A percentile compares a stretch with the other conserved stretches of the same genome.
Evolutionary conservation across 2,329 filamentous ascomycete species (phyloP).

Genomic region (Neurospora sp.): DNA sequence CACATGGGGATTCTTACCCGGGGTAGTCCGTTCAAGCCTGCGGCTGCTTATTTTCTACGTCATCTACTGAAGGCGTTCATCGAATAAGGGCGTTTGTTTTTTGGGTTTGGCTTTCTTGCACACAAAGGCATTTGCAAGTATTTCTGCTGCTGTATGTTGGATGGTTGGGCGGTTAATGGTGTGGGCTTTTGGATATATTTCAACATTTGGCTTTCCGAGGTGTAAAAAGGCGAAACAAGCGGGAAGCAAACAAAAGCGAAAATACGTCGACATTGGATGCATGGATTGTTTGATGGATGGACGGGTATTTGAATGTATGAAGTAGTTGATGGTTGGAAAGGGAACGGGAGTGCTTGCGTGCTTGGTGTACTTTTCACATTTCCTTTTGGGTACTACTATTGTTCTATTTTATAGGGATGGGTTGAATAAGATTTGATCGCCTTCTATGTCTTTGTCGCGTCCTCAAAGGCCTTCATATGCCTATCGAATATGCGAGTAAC

Average conservation of each 20-base stretch:
- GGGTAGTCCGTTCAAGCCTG: background rate
- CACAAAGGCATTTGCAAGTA: background rate
- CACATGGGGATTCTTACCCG: background rate
- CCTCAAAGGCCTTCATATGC: too few species aligned
- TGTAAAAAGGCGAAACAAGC: background rate
- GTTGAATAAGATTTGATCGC: background rate
- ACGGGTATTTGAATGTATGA: background rate
- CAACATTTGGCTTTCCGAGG: background rate
- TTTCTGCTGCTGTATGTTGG: background rate
- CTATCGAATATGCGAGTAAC: too few species aligned
- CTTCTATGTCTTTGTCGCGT: background rate
- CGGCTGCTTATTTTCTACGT: background rate
- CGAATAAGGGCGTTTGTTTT: background rate
- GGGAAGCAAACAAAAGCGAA: background rate
- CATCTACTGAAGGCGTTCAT: background rate
- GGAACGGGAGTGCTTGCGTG: background rate
- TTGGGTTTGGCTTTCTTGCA: background rate
- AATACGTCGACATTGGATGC: background rate
- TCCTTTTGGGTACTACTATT: background rate
- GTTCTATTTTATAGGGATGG: background rate
- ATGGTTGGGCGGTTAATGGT: background rate
- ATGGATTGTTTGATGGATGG: background rate
- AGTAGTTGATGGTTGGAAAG: slow-evolving; percentile 5
- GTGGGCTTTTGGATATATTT: background rate
- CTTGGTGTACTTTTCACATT: slow-evolving; percentile 1